phyloP scores from a whole-genome alignment of 352 stramenopile species.

The Globisporangium heterothallicum region DNA sequence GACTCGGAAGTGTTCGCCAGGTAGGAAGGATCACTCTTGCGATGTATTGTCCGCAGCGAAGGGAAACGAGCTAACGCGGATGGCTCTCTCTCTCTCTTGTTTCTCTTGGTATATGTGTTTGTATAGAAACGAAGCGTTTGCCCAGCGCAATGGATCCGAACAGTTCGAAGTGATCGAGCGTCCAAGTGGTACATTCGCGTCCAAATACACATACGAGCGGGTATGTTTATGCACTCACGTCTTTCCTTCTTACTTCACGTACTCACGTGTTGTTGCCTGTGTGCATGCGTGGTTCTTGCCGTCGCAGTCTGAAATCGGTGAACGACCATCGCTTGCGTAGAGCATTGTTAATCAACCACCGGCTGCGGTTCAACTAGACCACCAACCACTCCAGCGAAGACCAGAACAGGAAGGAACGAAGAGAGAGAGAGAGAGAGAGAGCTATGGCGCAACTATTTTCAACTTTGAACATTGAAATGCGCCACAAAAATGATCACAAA shows the following conservation, averaged over 20 bases:
- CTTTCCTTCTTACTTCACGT: too few relatives aligned
- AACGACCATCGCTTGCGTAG: conserved; percentile 52
- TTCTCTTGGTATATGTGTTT: background rate
- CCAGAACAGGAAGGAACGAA: background rate
- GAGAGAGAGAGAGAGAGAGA: background rate
- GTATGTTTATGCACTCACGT: conserved; percentile 22
- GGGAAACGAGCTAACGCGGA: background rate
- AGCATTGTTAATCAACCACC: too few relatives aligned
- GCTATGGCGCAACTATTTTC: too few relatives aligned
- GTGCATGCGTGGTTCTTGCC: too few relatives aligned
- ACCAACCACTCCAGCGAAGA: background rate
- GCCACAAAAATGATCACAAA: background rate
- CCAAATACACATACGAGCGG: conserved; percentile 46
- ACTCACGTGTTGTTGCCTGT: background rate
- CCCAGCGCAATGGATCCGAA: conserved; percentile 42
- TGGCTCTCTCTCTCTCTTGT: background rate
- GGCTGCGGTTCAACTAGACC: too few relatives aligned
- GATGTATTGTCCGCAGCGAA: too few relatives aligned
- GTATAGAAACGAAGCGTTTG: conserved; percentile 51
- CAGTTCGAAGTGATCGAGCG: conserved; percentile 39
- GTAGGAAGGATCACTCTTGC: conserved; percentile 31
- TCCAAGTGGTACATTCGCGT: conserved; percentile 35
- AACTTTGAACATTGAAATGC: conserved; percentile 1
- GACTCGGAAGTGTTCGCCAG: conserved; percentile 79
- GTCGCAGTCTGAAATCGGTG: conserved; percentile 51